Conservation (phyloP, 768 basidiomycete species). For the Lactarius deliciosus region DNA sequence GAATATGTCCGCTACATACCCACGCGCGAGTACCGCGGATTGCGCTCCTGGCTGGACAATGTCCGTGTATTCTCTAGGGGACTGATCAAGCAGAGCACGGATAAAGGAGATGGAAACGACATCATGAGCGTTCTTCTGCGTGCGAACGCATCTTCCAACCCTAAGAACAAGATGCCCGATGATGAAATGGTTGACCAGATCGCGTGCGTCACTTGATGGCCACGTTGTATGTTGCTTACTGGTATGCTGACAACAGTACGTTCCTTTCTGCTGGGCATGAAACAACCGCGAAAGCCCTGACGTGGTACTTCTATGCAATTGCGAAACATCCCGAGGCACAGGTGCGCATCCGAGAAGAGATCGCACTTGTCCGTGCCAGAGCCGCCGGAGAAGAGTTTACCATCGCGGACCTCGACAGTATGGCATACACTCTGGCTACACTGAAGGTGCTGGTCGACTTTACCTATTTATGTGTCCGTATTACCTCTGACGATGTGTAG, state of each 20-base stretch:
- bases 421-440: background rate
- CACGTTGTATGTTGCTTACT: background rate
- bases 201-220: background rate
- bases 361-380: constrained; percentile 2
- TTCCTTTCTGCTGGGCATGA: constrained; percentile 5
- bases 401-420: constrained; percentile 6
- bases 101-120: constrained; percentile 1
- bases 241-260: background rate
- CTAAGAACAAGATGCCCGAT: background rate
- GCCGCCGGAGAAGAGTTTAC: constrained; percentile 1
- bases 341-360: constrained; percentile 26
- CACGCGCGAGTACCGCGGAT: background rate
- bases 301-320: constrained; percentile 2
- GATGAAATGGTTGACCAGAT: background rate
- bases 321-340: constrained; percentile 8
- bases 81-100: background rate
- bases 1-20: constrained; percentile 2
- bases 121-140: constrained; percentile 5
- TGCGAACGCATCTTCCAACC: background rate
- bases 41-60: background rate
- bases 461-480: too few species aligned
- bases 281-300: background rate
- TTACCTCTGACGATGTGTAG: background rate
- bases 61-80: background rate
- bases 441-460: constrained; percentile 14